A percentile compares a stretch with the other conserved stretches of the same genome.
phyloP scores from a whole-genome alignment of 1,284 basidiomycete genomes.

The Rhodotorula sp. region DNA sequence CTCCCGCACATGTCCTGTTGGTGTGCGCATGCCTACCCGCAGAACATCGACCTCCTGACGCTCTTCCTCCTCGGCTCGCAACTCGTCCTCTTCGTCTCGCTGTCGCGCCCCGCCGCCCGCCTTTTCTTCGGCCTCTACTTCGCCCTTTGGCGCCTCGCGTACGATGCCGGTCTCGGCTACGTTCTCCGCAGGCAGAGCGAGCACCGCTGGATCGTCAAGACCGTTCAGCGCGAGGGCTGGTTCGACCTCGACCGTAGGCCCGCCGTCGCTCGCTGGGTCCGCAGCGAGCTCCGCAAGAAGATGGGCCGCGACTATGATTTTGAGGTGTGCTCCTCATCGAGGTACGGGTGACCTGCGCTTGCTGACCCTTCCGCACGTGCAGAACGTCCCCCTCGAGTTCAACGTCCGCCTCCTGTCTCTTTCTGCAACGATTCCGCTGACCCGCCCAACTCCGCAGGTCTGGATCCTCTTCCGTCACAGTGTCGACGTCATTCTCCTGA shows the following conservation, averaged over 20 bases:
- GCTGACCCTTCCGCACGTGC: background rate
- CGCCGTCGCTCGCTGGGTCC: constrained; percentile 66
- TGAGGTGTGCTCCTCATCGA: constrained; percentile 61
- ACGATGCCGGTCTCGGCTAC: constrained; percentile 92
- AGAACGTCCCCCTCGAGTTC: constrained; percentile 63
- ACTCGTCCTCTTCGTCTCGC: constrained; percentile 69
- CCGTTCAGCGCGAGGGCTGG: constrained; percentile 80
- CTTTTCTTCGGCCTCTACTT: constrained; percentile 83
- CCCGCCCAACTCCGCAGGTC: constrained; percentile 49
- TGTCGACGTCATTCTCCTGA: constrained; percentile 93
- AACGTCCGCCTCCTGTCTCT: constrained; percentile 55
- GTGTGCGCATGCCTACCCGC: background rate
- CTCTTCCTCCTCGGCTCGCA: constrained; percentile 76
- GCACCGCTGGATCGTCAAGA: constrained; percentile 84
- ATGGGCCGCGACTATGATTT: constrained; percentile 94
- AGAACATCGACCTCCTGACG: constrained; percentile 82
- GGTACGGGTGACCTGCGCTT: background rate
- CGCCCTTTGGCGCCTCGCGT: constrained; percentile 87
- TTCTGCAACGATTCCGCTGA: background rate
- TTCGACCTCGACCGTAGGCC: constrained; percentile 68
- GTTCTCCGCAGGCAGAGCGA: constrained; percentile 92
- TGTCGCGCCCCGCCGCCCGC: constrained; percentile 59
- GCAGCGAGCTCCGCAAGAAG: constrained; percentile 81
- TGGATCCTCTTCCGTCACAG: constrained; percentile 90
- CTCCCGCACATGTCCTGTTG: background rate